Percentiles rank a stretch among this genome's conserved stretches.
These are phyloP conservation scores for Periglandula ipomoeae DNA, from an alignment of 2,329 filamentous ascomycete genomes.

Conservation along the genomic window DNA sequence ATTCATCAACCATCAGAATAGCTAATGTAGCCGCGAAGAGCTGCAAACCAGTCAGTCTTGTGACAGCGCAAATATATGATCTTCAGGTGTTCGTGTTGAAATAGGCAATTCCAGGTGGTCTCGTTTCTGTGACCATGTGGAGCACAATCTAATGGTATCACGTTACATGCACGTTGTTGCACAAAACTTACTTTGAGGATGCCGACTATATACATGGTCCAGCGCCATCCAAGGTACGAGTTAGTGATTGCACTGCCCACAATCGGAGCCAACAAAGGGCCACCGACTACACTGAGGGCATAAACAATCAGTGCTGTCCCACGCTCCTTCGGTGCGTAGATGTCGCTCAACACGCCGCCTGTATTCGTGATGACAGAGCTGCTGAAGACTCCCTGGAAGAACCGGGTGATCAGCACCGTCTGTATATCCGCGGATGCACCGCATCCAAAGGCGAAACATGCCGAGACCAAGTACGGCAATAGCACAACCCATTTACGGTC, in stretches of 20 bases:
- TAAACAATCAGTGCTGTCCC: constrained; percentile 54
- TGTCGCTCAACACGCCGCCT: constrained; percentile 52
- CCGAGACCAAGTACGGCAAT: too few relatives aligned
- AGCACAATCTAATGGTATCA: too few relatives aligned
- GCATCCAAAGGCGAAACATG: constrained; percentile 35
- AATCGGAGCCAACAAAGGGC: constrained; percentile 39
- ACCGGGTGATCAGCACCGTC: constrained; percentile 51
- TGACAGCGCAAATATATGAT: too few relatives aligned
- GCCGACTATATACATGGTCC: too few relatives aligned
- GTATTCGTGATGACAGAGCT: constrained; percentile 52
- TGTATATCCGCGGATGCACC: constrained; percentile 47
- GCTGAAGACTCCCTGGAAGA: constrained; percentile 54
- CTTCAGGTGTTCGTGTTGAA: too few relatives aligned
- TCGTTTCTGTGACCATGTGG: too few relatives aligned
- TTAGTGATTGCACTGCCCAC: constrained; percentile 27
- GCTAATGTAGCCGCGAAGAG: too few relatives aligned
- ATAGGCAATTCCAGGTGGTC: too few relatives aligned
- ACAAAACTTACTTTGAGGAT: too few relatives aligned
- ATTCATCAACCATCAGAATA: constrained; percentile 47
- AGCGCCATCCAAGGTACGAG: constrained; percentile 32
- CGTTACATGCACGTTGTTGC: too few relatives aligned
- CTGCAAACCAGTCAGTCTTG: too few relatives aligned
- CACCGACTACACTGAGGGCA: constrained; percentile 48
- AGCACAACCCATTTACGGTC: constrained; percentile 35
- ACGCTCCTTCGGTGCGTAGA: constrained; percentile 42